Base-by-base conservation (phyloP, 345 rosid genomes). In the Aquilaria yunnanensis region DNA sequence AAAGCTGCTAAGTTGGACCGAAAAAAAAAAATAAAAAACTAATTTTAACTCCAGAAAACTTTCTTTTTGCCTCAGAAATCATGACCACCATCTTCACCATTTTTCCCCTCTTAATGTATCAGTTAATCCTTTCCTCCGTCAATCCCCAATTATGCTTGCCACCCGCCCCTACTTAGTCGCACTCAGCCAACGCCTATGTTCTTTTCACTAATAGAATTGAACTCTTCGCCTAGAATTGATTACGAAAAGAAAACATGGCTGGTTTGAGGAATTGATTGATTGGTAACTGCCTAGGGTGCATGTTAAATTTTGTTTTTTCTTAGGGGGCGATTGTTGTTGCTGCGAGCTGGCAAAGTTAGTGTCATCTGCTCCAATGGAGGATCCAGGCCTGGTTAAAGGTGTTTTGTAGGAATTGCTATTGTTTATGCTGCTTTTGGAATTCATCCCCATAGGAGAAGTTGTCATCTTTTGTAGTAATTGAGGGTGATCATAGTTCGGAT, bases 271-370 rank as follows among this genome's bases (percentile, higher is more conserved):
- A 64, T 51, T 65, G 65, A 57, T 45, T 33, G 50, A 51, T 23
- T 23, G 23, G 23, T 23, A 23, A 49, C 69, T 81, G 73, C 93
- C 93, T 86, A 89, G 93, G 57, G 85, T 86, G 70, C 86, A 89
- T 30, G 89, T 89, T 9, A 84, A 80, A 46, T 79, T 86, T 57
- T 89, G 75, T 72, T 84, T 86, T 81, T 80, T 86, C 89, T 84
- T 86, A 16, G 52, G 62, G 2, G 82, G 65, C 56, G 64, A 78
- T 34, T 72, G 82, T 12, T 72, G 83, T 14, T 56, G 74, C 45
- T 69, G 70, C 14, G 67, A 71, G 1, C 77, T 67, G 63, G 70
- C 32, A 29, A 80, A 68, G 59, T 64, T 70, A 63, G 52, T 79
- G 70, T 68, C 77, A 51, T 72, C 69, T 53, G 75, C 60, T 13